Evolutionary conservation across 2,329 filamentous ascomycete species (phyloP).

Genomic region (Phialophora chinensis): DNA sequence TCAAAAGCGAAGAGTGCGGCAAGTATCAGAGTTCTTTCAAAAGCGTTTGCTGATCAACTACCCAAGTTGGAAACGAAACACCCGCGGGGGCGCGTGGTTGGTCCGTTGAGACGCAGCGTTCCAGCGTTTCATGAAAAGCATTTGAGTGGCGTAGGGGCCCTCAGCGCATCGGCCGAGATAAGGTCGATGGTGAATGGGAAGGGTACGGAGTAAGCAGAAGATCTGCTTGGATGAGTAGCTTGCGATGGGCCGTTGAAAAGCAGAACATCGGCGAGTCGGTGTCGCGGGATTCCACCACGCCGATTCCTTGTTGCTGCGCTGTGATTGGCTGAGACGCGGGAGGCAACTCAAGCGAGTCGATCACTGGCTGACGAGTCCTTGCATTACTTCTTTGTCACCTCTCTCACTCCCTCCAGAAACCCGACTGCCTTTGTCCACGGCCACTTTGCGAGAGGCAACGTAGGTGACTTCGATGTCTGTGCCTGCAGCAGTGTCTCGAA

Average conservation of each 20-base stretch:
- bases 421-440: conserved; percentile 11
- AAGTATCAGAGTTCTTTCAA: background rate
- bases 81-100: background rate
- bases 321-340: background rate
- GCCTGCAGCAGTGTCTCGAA: conserved; percentile 1
- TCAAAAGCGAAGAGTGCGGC: background rate
- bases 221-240: background rate
- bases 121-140: background rate
- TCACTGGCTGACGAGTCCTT: background rate
- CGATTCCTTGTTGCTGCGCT: background rate
- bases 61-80: background rate
- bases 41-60: background rate
- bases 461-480: too few relatives aligned
- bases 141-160: background rate
- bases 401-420: background rate
- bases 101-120: background rate
- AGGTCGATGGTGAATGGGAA: background rate
- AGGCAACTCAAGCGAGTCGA: conserved; percentile 1
- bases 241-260: background rate
- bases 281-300: conserved; percentile 8
- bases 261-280: conserved; percentile 20
- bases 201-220: background rate
- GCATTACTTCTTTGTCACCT: background rate
- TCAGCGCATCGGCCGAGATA: background rate
- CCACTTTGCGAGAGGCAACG: conserved; percentile 15